Percentiles rank a stretch among this genome's conserved stretches.
These are phyloP conservation scores for Dioscorea alata DNA, from an alignment of 106 monocot genomes.

Conservation along the genomic window DNA sequence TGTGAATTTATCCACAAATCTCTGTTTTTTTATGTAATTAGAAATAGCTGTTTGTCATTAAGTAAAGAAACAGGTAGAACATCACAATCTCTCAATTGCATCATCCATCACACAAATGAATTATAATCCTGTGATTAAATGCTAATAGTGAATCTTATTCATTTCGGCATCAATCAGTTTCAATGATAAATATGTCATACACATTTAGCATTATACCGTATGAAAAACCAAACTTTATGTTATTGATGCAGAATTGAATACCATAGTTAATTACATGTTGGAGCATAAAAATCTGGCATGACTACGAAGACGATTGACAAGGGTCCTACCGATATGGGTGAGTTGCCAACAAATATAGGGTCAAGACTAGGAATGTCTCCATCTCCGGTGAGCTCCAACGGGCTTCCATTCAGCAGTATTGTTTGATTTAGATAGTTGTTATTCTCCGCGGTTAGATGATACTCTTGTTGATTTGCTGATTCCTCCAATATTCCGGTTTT, in stretches of 20 bases:
- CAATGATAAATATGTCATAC: background rate
- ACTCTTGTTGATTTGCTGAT: constrained; percentile 51
- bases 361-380: constrained; percentile 47
- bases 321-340: constrained; percentile 33
- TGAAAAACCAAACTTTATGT: too few relatives aligned
- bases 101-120: background rate
- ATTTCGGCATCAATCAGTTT: background rate
- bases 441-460: constrained; percentile 49
- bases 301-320: constrained; percentile 60
- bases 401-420: constrained; percentile 56
- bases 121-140: background rate
- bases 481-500: constrained; percentile 25
- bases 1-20: background rate
- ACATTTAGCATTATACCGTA: too few relatives aligned
- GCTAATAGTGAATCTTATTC: background rate
- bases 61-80: too few relatives aligned
- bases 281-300: constrained; percentile 60
- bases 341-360: constrained; percentile 26
- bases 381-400: constrained; percentile 42
- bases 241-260: too few relatives aligned
- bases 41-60: too few relatives aligned
- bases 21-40: background rate
- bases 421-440: constrained; percentile 32
- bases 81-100: too few relatives aligned
- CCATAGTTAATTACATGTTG: constrained; percentile 4